Evolutionary conservation across 2,329 filamentous ascomycete genomes (phyloP).

Genomic region (Eutypella sp.): DNA sequence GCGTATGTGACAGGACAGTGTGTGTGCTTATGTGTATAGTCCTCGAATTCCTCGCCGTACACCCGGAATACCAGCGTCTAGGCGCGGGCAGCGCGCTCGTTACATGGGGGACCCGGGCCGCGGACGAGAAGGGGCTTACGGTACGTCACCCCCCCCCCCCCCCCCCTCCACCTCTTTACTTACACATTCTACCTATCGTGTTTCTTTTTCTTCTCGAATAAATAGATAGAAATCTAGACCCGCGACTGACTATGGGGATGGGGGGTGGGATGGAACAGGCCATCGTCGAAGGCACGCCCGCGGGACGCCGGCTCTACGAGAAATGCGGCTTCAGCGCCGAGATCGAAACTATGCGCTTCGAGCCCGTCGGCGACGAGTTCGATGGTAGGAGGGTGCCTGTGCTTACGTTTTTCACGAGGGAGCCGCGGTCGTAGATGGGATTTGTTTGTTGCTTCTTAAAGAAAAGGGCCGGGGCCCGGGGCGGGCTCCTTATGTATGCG

Average conservation of each 20-base stretch:
- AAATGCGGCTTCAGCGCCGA: constrained; percentile 15
- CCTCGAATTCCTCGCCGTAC: constrained; percentile 18
- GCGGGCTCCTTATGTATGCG: too few relatives aligned
- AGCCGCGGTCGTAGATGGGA: too few relatives aligned
- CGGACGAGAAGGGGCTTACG: constrained; percentile 12
- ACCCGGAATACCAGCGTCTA: constrained; percentile 15
- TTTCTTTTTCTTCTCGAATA: neutral
- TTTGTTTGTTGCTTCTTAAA: too few relatives aligned
- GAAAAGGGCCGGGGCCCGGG: too few relatives aligned
- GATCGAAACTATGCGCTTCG: constrained; percentile 19
- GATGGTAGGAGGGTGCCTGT: constrained; percentile 9
- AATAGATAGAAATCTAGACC: neutral
- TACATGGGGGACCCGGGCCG: constrained; percentile 15
- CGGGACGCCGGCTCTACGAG: constrained; percentile 15
- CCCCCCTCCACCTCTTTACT: neutral
- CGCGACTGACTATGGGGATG: too few relatives aligned
- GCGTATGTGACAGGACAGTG: too few relatives aligned
- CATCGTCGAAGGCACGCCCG: constrained; percentile 16
- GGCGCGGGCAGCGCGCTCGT: constrained; percentile 19
- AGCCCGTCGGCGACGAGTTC: constrained; percentile 15
- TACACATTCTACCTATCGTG: too few relatives aligned
- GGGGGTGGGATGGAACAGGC: too few relatives aligned
- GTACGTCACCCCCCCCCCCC: constrained; percentile 3
- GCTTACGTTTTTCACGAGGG: constrained; percentile 15
- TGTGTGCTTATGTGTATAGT: too few relatives aligned